Percentiles rank a stretch among this genome's conserved stretches.
Conservation (phyloP, 2,329 filamentous ascomycete genomes). For the Penicillium italicum region DNA sequence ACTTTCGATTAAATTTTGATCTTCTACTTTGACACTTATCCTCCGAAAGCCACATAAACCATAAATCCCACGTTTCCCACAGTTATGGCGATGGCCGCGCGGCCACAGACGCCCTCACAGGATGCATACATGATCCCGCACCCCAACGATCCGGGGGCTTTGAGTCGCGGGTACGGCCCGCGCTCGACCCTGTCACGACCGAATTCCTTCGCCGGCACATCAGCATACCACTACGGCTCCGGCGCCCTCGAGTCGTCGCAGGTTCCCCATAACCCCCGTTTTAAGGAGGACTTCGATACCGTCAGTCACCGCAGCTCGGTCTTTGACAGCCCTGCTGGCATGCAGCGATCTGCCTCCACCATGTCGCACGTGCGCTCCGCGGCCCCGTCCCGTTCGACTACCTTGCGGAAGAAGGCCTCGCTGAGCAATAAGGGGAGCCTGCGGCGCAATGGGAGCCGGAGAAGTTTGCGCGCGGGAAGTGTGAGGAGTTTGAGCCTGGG, state of each 20-base stretch:
- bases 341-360: constrained; percentile 42
- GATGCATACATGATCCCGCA: constrained; percentile 37
- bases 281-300: constrained; percentile 40
- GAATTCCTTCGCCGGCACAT: constrained; percentile 39
- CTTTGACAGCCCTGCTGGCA: constrained; percentile 29
- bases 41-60: constrained; percentile 2
- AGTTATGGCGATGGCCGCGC: constrained; percentile 38
- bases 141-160: constrained; percentile 26
- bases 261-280: constrained; percentile 36
- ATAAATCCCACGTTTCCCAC: constrained; percentile 20
- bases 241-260: constrained; percentile 31
- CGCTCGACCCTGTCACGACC: constrained; percentile 37
- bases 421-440: constrained; percentile 70
- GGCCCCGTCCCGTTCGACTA: constrained; percentile 57
- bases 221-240: constrained; percentile 37
- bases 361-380: constrained; percentile 42
- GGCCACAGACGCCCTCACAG: constrained; percentile 40
- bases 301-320: constrained; percentile 36
- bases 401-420: constrained; percentile 84
- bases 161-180: constrained; percentile 34
- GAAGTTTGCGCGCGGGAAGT: constrained; percentile 79
- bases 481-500: constrained; percentile 75
- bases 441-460: constrained; percentile 73
- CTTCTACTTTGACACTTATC: neutral
- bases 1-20: constrained; percentile 12